These are phyloP conservation scores for Nigrospora sphaerica DNA, from an alignment of 2,329 filamentous ascomycete species.

Conservation along the genomic window DNA sequence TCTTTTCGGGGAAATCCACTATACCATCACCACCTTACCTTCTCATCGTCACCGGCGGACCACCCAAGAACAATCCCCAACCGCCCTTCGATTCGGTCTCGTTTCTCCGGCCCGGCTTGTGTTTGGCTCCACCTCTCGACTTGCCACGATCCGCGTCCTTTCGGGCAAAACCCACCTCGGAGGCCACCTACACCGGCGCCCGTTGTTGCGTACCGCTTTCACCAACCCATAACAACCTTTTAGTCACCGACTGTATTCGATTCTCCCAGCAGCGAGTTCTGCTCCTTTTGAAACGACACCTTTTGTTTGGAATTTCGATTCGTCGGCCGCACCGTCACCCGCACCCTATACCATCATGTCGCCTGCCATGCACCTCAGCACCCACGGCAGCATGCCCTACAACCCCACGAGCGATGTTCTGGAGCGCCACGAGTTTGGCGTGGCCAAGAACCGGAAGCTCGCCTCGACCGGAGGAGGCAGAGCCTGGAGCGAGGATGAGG, in stretches of 20 bases:
- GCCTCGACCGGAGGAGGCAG: conserved; percentile 68
- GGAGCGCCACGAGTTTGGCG: conserved; percentile 51
- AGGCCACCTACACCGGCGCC: too few species aligned
- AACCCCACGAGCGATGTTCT: conserved; percentile 45
- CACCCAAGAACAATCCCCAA: too few species aligned
- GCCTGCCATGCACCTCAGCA: conserved; percentile 39
- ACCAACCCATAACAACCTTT: conserved; percentile 1
- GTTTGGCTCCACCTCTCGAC: too few species aligned
- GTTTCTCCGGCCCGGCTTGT: too few species aligned
- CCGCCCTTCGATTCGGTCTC: not conserved
- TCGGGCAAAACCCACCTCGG: too few species aligned
- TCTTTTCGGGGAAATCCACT: conserved; percentile 35
- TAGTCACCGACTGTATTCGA: conserved; percentile 23
- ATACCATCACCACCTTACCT: conserved; percentile 16
- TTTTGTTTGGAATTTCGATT: conserved; percentile 21
- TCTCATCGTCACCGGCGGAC: conserved; percentile 7
- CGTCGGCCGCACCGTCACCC: conserved; percentile 25
- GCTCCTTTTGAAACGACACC: conserved; percentile 20
- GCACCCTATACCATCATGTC: conserved; percentile 33
- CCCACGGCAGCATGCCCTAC: conserved; percentile 34
- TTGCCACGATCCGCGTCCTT: too few species aligned
- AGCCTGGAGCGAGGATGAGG: conserved; percentile 83
- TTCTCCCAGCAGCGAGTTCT: conserved; percentile 38
- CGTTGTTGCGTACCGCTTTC: conserved; percentile 8
- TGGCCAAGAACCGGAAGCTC: conserved; percentile 60